These are phyloP conservation scores for Penicillium sp. DNA, from an alignment of 2,329 filamentous ascomycete genomes.

Conservation along the genomic window DNA sequence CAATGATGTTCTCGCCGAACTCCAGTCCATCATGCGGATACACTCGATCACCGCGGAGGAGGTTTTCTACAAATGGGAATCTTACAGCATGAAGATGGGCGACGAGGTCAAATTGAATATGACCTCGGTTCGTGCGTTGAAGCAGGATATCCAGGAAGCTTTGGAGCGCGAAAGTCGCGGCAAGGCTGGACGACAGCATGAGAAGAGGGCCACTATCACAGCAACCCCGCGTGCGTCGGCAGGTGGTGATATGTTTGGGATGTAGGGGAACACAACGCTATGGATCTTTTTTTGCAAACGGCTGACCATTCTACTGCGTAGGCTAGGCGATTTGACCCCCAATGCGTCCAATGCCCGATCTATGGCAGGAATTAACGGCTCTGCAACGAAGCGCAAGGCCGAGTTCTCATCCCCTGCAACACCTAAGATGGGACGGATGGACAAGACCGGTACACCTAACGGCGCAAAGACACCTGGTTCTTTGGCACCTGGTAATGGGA, in stretches of 20 bases:
- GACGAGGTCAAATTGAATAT: constrained; percentile 73
- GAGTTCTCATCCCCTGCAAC: constrained; percentile 50
- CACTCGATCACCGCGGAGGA: constrained; percentile 81
- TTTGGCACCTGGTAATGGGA: constrained; percentile 22
- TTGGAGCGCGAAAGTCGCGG: constrained; percentile 74
- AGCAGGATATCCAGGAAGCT: constrained; percentile 80
- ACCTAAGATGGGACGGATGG: constrained; percentile 44
- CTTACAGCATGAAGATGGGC: constrained; percentile 94
- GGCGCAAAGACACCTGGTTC: constrained; percentile 40
- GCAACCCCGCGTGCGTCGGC: constrained; percentile 60
- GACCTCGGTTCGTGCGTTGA: constrained; percentile 72
- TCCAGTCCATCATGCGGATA: constrained; percentile 82
- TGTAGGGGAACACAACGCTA: constrained; percentile 54
- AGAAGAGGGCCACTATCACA: constrained; percentile 59
- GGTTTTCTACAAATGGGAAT: constrained; percentile 98
- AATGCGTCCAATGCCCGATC: constrained; percentile 53
- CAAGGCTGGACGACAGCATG: constrained; percentile 61
- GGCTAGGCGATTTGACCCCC: constrained; percentile 68
- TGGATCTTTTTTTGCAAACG: not conserved
- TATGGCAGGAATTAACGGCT: constrained; percentile 37
- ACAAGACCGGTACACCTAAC: constrained; percentile 53
- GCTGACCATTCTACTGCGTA: constrained; percentile 26
- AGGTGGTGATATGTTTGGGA: constrained; percentile 75
- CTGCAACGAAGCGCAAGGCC: constrained; percentile 55
- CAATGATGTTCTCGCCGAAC: constrained; percentile 74